Base-by-base conservation (phyloP, 2,329 filamentous ascomycete genomes). In the Apiospora koreana region DNA sequence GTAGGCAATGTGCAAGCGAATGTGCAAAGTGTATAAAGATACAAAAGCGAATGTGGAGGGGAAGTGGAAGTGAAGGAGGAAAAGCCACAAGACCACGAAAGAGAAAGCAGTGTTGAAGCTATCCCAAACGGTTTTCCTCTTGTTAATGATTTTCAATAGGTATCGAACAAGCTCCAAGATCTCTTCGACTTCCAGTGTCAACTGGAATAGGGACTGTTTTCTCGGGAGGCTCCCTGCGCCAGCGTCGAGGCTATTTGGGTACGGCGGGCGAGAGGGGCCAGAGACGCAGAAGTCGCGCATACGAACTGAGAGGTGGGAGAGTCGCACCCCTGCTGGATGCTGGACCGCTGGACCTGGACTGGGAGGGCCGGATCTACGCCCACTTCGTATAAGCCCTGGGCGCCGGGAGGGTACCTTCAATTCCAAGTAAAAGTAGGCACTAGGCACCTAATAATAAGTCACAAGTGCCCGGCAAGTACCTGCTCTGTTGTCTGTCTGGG, bases 261-360 rank as follows among this genome's bases (percentile, higher is more conserved):
- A 70, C 70, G 74, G 75, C 71, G 67, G 35, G 62, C 74, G 43
- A 3, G 42, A 69, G 38, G 58, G 38, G 48, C 72, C 71, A 42
- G 12, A 65, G 65, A 69, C 71, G 74, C 74, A 75, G 67, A 67
- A 69, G 72, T 71, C 65, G 65, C 42, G 42, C 73, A 69, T 66
- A 72, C 69, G 69, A 72, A 72, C 45, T 64, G n/a, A 4, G 54
- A 62, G 54, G 54, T 58, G 54, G 54, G 54, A 62, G 31, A 62
- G 31, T 62, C 28, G 54, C 12, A 62, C 54, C 54, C 54, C 54
- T 62, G 54, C 54, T 38, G 54, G 28, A 58, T 28, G n/a, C 50
- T 58, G 50, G 42, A 35, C 50, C n/a, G 50, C 50, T 35, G 50
- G 28, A 58, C 50, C 50, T 58, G 50, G 43, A 38, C 54, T 62